Conservation (phyloP, 148 eudicot species). For the Cornus suecica region DNA sequence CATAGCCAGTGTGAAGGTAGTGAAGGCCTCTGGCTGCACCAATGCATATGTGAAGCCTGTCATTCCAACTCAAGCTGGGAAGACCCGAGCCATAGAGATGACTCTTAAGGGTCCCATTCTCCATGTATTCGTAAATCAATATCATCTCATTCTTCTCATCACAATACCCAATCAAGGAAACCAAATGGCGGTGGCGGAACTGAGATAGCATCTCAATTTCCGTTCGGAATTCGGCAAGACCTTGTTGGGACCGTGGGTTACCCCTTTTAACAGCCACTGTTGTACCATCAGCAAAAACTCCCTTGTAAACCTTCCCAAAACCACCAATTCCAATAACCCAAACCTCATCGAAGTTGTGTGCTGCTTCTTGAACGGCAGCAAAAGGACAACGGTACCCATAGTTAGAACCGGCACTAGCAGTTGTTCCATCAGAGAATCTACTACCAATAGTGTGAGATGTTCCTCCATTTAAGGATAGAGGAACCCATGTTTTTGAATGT, state of each 20-base stretch:
- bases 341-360: constrained; percentile 76
- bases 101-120: constrained; percentile 81
- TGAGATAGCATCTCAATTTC: constrained; percentile 92
- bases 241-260: constrained; percentile 90
- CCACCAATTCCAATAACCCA: constrained; percentile 88
- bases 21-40: constrained; percentile 94
- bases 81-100: constrained; percentile 73
- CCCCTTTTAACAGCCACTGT: constrained; percentile 89
- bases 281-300: constrained; percentile 67
- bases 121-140: constrained; percentile 93
- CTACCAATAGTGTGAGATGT: constrained; percentile 64
- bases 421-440: constrained; percentile 56
- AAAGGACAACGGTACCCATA: constrained; percentile 71
- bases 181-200: constrained; percentile 87
- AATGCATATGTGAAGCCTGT: constrained; percentile 90
- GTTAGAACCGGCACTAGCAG: constrained; percentile 46
- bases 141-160: constrained; percentile 92
- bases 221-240: constrained; percentile 79
- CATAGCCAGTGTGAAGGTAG: constrained; percentile 88
- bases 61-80: constrained; percentile 79
- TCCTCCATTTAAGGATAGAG: constrained; percentile 54
- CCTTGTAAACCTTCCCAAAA: constrained; percentile 89
- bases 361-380: constrained; percentile 62
- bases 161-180: constrained; percentile 87
- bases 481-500: constrained; percentile 72